Conservation (phyloP, 345 rosid genomes). For the Arabis hirsuta region DNA sequence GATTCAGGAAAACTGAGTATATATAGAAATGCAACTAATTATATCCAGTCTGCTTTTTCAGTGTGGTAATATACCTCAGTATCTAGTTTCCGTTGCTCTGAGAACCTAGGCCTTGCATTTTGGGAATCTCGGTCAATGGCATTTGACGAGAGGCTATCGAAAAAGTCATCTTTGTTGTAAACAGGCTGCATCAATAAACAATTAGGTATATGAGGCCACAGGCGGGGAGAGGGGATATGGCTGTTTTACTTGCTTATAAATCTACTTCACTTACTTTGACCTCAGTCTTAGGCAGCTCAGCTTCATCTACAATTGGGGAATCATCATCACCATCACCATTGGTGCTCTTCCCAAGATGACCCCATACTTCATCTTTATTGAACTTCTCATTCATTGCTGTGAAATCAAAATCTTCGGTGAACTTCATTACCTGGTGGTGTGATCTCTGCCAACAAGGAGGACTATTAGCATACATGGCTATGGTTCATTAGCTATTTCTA, state of each 20-base stretch:
- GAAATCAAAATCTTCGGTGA: slow-evolving; percentile 92
- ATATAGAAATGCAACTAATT: neutral
- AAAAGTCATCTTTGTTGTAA: slow-evolving; percentile 93
- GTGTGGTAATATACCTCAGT: slow-evolving; percentile 60
- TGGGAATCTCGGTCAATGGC: slow-evolving; percentile 55
- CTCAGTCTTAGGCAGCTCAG: slow-evolving; percentile 54
- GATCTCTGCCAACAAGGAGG: slow-evolving; percentile 46
- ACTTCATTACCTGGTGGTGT: slow-evolving; percentile 57
- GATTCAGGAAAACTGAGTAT: neutral
- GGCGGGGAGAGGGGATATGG: neutral
- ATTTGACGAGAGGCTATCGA: slow-evolving; percentile 77
- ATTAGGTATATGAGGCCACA: slow-evolving; percentile 8
- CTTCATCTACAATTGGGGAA: slow-evolving; percentile 54
- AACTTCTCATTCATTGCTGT: slow-evolving; percentile 93
- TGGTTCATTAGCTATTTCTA: neutral
- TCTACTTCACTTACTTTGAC: slow-evolving; percentile 50
- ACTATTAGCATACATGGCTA: slow-evolving; percentile 18
- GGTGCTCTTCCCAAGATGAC: slow-evolving; percentile 80
- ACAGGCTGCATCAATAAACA: slow-evolving; percentile 57
- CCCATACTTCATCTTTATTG: slow-evolving; percentile 97
- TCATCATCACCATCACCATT: slow-evolving; percentile 64
- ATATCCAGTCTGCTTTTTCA: neutral
- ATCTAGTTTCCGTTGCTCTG: slow-evolving; percentile 86
- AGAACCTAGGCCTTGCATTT: slow-evolving; percentile 74
- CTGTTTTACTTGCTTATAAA: neutral